A percentile compares a stretch with the other conserved stretches of the same genome.
Conservation (phyloP, 2,329 filamentous ascomycete species). For the Cladosporium sp. region DNA sequence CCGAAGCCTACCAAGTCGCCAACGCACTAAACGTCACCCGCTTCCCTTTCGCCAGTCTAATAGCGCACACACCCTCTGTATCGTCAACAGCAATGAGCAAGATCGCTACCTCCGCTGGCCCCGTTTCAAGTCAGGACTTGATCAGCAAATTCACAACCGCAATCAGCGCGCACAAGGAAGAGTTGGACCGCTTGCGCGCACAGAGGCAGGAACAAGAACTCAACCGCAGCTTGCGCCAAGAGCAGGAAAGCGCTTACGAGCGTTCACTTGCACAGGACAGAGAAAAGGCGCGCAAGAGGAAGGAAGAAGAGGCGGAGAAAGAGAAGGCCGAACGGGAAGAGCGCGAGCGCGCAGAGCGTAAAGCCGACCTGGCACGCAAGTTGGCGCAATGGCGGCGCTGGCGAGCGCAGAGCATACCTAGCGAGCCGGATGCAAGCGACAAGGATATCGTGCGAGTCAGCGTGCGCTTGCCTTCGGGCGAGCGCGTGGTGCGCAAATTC, state of each 20-base stretch:
- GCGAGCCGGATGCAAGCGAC: constrained; percentile 65
- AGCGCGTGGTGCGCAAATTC: constrained; percentile 78
- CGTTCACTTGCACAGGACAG: constrained; percentile 84
- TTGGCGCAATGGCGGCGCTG: constrained; percentile 74
- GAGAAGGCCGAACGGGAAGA: constrained; percentile 66
- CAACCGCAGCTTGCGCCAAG: constrained; percentile 74
- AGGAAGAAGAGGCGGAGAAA: constrained; percentile 69
- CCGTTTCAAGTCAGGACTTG: constrained; percentile 68
- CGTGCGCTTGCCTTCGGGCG: constrained; percentile 63
- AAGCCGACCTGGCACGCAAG: constrained; percentile 57
- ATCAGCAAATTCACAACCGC: constrained; percentile 71
- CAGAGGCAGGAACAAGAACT: constrained; percentile 78
- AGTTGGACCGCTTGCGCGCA: constrained; percentile 72
- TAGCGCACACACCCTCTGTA: constrained; percentile 83
- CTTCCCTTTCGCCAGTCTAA: constrained; percentile 83
- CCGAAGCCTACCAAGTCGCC: constrained; percentile 93
- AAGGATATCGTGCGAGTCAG: constrained; percentile 73
- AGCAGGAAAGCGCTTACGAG: constrained; percentile 94
- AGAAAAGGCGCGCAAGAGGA: constrained; percentile 74
- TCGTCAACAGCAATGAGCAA: constrained; percentile 88
- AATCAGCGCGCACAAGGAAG: constrained; percentile 72
- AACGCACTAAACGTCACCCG: constrained; percentile 84
- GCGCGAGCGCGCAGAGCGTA: constrained; percentile 62
- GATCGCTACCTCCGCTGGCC: constrained; percentile 74
- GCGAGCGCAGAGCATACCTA: constrained; percentile 66